A percentile compares a stretch with the other conserved stretches of the same genome.
Evolutionary conservation across 139 green algal genomes (phyloP).

Genomic region (Mesotaenium endlicherianum): DNA sequence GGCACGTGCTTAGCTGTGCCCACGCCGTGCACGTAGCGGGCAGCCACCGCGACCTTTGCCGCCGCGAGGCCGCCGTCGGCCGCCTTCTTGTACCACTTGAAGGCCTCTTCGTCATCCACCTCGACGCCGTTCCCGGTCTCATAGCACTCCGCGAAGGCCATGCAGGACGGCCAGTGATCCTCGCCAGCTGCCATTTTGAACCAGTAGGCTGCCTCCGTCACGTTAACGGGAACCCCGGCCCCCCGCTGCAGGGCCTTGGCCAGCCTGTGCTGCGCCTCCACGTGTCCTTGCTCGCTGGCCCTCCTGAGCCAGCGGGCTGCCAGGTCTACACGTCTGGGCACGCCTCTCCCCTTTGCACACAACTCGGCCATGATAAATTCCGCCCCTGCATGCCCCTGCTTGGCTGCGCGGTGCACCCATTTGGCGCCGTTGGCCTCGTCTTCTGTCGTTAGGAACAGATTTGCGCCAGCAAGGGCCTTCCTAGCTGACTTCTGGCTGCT

Average conservation of each 20-base stretch:
- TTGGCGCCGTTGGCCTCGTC: neutral
- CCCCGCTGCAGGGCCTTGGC: neutral
- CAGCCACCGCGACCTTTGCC: neutral
- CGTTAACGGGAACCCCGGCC: neutral
- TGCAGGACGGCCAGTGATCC: neutral
- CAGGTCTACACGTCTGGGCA: neutral
- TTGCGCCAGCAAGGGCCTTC: no score
- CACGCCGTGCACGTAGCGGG: neutral
- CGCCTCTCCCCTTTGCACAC: neutral
- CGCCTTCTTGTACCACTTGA: neutral
- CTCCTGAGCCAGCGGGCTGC: neutral
- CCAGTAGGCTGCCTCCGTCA: neutral
- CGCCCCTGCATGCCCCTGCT: neutral
- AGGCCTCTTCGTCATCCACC: neutral
- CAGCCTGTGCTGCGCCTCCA: neutral
- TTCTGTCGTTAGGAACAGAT: neutral
- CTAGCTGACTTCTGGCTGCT: no score
- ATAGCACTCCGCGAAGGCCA: neutral
- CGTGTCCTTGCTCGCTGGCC: neutral
- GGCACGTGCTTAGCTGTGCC: no score
- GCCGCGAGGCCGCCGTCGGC: neutral
- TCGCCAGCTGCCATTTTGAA: neutral
- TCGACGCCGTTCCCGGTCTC: neutral
- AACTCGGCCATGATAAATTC: neutral
- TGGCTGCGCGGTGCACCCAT: neutral